Percentiles rank a stretch among this genome's conserved stretches.
Conservation (phyloP, 768 basidiomycete species). For the Russula sp. region DNA sequence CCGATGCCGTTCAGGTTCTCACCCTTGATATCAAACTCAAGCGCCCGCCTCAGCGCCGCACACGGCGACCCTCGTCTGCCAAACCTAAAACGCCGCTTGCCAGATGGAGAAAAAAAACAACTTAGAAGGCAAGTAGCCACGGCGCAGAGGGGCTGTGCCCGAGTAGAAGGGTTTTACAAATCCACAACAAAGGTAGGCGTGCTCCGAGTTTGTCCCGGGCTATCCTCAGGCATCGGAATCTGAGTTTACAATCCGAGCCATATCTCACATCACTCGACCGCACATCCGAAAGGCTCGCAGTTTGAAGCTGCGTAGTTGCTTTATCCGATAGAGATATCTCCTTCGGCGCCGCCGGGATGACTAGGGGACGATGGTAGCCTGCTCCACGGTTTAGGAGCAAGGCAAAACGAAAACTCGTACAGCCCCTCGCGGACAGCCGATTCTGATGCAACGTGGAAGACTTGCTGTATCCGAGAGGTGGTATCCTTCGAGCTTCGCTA, state of each 20-base stretch:
- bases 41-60: constrained; percentile 18
- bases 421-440: not conserved
- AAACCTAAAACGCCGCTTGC: constrained; percentile 23
- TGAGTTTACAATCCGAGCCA: not conserved
- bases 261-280: not conserved
- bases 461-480: not conserved
- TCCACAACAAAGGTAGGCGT: not conserved
- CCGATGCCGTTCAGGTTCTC: not conserved
- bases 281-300: not conserved
- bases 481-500: not conserved
- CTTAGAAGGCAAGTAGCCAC: constrained; percentile 13
- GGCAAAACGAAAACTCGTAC: not conserved
- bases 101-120: constrained; percentile 15
- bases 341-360: not conserved
- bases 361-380: not conserved
- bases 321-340: not conserved
- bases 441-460: constrained; percentile 2
- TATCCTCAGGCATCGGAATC: not conserved
- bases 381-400: not conserved
- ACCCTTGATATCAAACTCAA: constrained; percentile 13
- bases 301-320: not conserved
- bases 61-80: constrained; percentile 23
- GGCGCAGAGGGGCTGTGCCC: not conserved
- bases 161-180: not conserved
- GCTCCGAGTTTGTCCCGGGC: not conserved